Evolutionary conservation across 306 rosid genomes (phyloP).

Genomic region (Cicer pinnatifidum): DNA sequence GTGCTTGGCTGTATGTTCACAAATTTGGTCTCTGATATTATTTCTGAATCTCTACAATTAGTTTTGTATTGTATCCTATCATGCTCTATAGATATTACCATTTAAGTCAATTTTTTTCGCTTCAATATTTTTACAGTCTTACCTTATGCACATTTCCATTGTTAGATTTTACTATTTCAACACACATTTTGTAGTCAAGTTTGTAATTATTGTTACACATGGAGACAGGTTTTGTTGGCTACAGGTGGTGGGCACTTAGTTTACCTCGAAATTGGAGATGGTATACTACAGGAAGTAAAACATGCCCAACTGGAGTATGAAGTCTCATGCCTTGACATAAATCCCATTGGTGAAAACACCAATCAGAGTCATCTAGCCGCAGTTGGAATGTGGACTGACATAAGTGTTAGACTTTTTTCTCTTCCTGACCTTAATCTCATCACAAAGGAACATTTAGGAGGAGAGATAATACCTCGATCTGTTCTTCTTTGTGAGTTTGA

Average conservation of each 20-base stretch:
- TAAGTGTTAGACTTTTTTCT: constrained; percentile 82
- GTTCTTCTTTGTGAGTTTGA: constrained; percentile 98
- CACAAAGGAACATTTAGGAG: constrained; percentile 90
- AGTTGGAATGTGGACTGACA: constrained; percentile 99
- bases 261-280: constrained; percentile 88
- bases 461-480: constrained; percentile 98
- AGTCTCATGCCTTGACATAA: constrained; percentile 93
- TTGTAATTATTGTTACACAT: constrained; percentile 39
- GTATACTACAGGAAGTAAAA: constrained; percentile 63
- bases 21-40: constrained; percentile 7
- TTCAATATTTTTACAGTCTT: constrained; percentile 7
- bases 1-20: constrained; percentile 14
- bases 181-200: constrained; percentile 13
- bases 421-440: constrained; percentile 89
- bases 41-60: constrained; percentile 12
- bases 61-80: constrained; percentile 23
- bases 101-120: constrained; percentile 4
- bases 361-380: constrained; percentile 86
- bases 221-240: constrained; percentile 89
- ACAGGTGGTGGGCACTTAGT: constrained; percentile 93
- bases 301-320: constrained; percentile 84
- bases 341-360: constrained; percentile 88
- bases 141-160: constrained; percentile 3
- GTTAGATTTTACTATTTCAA: not conserved
- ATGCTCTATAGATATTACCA: constrained; percentile 1